phyloP scores from a whole-genome alignment of 768 basidiomycete genomes.

The Phlegmacium glaucopus region DNA sequence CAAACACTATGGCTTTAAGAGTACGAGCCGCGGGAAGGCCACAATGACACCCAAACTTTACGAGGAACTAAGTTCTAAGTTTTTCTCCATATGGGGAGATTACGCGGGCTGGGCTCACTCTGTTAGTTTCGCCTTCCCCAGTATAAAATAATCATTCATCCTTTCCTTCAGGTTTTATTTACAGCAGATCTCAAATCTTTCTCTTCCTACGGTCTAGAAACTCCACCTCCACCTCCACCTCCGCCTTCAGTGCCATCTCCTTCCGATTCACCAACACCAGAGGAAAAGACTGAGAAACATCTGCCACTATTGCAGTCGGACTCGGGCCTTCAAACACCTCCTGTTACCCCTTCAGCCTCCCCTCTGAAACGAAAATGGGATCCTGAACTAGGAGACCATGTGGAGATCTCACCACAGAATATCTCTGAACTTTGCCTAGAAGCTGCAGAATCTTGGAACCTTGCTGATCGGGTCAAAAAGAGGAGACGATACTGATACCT shows the following conservation, averaged over 20 bases:
- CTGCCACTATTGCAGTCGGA: not conserved
- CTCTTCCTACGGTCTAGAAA: constrained; percentile 48
- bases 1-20: constrained; percentile 71
- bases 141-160: not conserved
- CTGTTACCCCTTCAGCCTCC: constrained; percentile 26
- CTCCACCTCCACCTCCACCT: constrained; percentile 18
- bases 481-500: constrained; percentile 22
- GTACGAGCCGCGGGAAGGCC: constrained; percentile 40
- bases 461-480: constrained; percentile 42
- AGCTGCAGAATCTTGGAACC: constrained; percentile 16
- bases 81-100: constrained; percentile 71
- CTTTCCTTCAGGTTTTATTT: constrained; percentile 55
- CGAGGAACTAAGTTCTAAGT: constrained; percentile 59
- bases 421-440: constrained; percentile 4
- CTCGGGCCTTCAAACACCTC: constrained; percentile 18
- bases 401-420: not conserved
- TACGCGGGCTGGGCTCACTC: constrained; percentile 92
- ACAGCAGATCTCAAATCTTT: constrained; percentile 73
- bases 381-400: not conserved
- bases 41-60: constrained; percentile 78
- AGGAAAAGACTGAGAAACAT: constrained; percentile 2
- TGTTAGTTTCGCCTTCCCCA: constrained; percentile 31
- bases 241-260: not conserved
- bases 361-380: constrained; percentile 29
- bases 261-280: not conserved